Conservation (phyloP, 345 rosid species). For the Capsella bursapastoris region DNA sequence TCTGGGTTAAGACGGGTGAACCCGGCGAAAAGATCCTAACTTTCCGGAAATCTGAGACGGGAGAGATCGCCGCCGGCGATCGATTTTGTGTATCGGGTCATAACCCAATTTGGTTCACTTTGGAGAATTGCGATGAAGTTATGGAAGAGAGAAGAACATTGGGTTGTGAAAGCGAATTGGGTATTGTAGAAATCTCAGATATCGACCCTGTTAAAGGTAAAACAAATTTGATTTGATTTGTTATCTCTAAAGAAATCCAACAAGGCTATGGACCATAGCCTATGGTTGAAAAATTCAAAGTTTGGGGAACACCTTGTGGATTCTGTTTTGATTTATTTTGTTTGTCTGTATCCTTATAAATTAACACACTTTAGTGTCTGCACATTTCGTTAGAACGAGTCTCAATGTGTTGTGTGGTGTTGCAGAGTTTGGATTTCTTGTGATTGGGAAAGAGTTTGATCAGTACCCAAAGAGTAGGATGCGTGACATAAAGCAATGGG, state of each 20-base stretch:
- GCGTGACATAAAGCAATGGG: constrained; percentile 57
- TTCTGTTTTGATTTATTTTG: not conserved
- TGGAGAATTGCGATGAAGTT: constrained; percentile 46
- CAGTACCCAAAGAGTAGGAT: constrained; percentile 58
- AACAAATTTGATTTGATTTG: not conserved
- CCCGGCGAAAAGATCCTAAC: constrained; percentile 45
- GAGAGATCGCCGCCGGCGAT: constrained; percentile 58
- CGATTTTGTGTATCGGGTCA: constrained; percentile 60
- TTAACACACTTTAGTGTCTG: too few relatives aligned
- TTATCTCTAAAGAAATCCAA: not conserved
- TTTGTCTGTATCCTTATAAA: too few relatives aligned
- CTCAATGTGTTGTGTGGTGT: constrained; percentile 7
- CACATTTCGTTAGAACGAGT: not conserved
- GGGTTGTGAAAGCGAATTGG: constrained; percentile 42
- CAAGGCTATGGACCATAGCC: not conserved
- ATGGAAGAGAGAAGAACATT: constrained; percentile 38
- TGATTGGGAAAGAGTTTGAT: constrained; percentile 76
- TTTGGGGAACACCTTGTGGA: not conserved
- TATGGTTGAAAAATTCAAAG: not conserved
- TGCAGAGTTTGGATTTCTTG: constrained; percentile 88
- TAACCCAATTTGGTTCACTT: constrained; percentile 59
- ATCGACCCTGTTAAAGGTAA: constrained; percentile 74
- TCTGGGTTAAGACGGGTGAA: constrained; percentile 56
- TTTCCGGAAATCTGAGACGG: constrained; percentile 57
- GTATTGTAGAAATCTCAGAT: constrained; percentile 27